Percentiles rank a stretch among this genome's conserved stretches.
phyloP scores from a whole-genome alignment of 345 rosid species.

The Syzygium grande region DNA sequence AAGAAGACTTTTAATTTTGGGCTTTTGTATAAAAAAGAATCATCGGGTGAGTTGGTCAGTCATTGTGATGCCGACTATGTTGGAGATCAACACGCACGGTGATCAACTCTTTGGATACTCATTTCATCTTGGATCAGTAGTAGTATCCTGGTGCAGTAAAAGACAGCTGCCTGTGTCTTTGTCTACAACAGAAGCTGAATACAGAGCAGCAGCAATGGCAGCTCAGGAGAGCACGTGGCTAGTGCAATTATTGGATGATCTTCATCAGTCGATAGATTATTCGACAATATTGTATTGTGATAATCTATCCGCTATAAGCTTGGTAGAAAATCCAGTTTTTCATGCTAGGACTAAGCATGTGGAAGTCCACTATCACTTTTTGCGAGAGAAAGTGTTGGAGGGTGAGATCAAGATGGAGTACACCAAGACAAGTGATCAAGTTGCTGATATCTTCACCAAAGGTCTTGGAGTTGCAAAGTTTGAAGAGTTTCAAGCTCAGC shows the following conservation, averaged over 20 bases:
- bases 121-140: not conserved
- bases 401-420: not conserved
- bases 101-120: not conserved
- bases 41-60: not conserved
- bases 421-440: not conserved
- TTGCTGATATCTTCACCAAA: not conserved
- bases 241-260: not conserved
- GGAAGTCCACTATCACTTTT: not conserved
- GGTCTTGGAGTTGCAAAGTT: not conserved
- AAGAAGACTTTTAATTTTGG: not conserved
- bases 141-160: too few species aligned
- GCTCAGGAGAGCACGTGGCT: not conserved
- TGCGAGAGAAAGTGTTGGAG: not conserved
- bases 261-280: not conserved
- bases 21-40: not conserved
- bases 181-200: not conserved
- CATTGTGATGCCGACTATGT: not conserved
- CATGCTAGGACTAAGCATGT: not conserved
- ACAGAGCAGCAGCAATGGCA: too few species aligned
- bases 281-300: too few species aligned
- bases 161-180: not conserved
- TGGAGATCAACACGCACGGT: too few species aligned
- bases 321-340: not conserved
- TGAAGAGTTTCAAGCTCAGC: not conserved
- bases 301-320: not conserved